Evolutionary conservation across 2,329 filamentous ascomycete genomes (phyloP), one percentile per base, ranked within the genome.

Genomic region (Herpotrichia juniperi): DNA sequence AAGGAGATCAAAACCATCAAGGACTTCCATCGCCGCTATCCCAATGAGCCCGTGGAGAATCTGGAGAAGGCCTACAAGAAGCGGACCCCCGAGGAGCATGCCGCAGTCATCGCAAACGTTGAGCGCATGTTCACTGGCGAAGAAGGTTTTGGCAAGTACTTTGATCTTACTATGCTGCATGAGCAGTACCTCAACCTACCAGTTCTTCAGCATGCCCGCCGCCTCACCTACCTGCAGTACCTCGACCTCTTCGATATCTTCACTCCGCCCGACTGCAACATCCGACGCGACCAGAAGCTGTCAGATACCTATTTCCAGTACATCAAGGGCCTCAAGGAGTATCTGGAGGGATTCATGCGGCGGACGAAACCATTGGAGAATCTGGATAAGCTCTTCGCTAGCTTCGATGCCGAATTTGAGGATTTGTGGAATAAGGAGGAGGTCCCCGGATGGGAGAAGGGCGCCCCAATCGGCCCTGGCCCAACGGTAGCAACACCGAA

Each of bases 51-150:
- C 25, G 90, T 96, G 42, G 94, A 99, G 74, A 97, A 97, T 65
- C 86, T 96, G 12, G 96, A 99, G 77, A 86, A 88, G 62, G 90
- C 93, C 30, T 99, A 99, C 79, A 91, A 92, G 73, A 83, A 86
- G 68, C 84, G 83, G 51, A 78, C 82, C 35, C 83, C 81, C 11
- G 86, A 86, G 37, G 87, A 88, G 58, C 84, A 86, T 44, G 67
- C 65, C 4, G 85, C 88, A 42, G 78, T 81, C 1, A 74, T 84
- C 50, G 85, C 84, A 37, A 85, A 93, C 46, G 87, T 97, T 42
- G 93, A 97, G 68, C 86, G 86, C 51, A 89, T 97, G 79, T 99
- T 99, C 74, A 96, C 92, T 0, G 94, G 94, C 56, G 96, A 99
- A 75, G 94, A 99, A 74, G 89, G 88, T 0, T 97, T 89, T 66